phyloP scores from a whole-genome alignment of 1,139 yeast genomes.

The Suhomyces bolitotheri region DNA sequence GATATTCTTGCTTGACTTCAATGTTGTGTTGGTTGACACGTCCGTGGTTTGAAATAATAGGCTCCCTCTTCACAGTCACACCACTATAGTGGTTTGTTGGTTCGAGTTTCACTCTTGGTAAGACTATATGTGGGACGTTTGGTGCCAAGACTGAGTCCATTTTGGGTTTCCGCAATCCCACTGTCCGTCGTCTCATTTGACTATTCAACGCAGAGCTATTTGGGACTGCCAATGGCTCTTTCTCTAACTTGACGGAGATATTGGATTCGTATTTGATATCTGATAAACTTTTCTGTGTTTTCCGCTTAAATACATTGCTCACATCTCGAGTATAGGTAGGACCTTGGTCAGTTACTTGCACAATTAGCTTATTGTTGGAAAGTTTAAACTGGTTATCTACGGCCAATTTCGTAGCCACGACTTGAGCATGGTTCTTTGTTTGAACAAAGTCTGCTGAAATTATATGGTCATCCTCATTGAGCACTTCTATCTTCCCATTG shows the following conservation, averaged over 20 bases:
- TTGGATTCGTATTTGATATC: conserved; percentile 10
- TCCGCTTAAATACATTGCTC: conserved; percentile 8
- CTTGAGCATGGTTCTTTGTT: conserved; percentile 15
- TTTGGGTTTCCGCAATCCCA: conserved; percentile 12
- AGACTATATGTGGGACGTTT: no score
- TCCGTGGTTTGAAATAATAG: neutral
- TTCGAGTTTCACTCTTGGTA: neutral
- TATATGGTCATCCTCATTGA: conserved; percentile 34
- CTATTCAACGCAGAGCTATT: conserved; percentile 2
- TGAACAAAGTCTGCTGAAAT: conserved; percentile 35
- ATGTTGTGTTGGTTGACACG: neutral
- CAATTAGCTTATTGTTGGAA: conserved; percentile 20
- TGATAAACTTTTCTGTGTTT: conserved; percentile 5
- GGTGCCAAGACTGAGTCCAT: neutral
- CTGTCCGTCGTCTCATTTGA: conserved; percentile 6
- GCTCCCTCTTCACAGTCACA: no score
- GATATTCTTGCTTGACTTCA: conserved; percentile 1
- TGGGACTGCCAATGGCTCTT: conserved; percentile 2
- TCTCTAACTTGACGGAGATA: neutral
- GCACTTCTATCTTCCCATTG: conserved; percentile 49
- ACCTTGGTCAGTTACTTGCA: conserved; percentile 19
- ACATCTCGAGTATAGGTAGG: conserved; percentile 11
- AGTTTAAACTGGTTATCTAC: conserved; percentile 18
- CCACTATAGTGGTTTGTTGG: no score
- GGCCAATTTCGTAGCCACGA: conserved; percentile 14